Evolutionary conservation across 2,329 filamentous ascomycete genomes (phyloP).

Genomic region (Sclerotiophoma versabilis): DNA sequence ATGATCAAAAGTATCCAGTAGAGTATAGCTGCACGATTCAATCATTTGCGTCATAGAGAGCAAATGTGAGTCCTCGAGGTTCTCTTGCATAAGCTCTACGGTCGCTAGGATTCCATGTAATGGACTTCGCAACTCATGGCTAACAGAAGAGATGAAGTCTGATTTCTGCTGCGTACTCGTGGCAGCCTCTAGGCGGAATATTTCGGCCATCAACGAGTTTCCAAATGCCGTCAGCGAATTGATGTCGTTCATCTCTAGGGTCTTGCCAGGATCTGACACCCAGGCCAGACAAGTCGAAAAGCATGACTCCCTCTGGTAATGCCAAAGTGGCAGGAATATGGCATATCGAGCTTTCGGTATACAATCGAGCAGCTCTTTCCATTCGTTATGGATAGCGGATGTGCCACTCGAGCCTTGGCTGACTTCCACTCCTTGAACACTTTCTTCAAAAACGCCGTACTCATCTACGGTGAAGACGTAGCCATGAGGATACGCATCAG

Average conservation of each 20-base stretch:
- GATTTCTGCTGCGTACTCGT: constrained; percentile 51
- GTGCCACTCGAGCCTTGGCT: neutral
- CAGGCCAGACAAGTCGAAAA: constrained; percentile 28
- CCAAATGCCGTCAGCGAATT: constrained; percentile 19
- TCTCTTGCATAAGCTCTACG: constrained; percentile 57
- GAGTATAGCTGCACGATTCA: constrained; percentile 56
- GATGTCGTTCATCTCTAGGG: constrained; percentile 21
- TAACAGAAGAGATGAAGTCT: constrained; percentile 59
- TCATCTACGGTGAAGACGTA: constrained; percentile 19
- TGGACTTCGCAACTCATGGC: constrained; percentile 61
- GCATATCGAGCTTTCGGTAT: constrained; percentile 14
- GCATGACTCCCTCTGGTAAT: constrained; percentile 32
- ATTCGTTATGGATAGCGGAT: neutral
- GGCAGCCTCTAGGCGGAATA: constrained; percentile 51
- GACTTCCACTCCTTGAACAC: neutral
- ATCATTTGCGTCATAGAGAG: constrained; percentile 56
- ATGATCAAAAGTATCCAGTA: constrained; percentile 52
- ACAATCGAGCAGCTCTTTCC: constrained; percentile 10
- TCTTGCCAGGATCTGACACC: constrained; percentile 22
- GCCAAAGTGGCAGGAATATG: constrained; percentile 37
- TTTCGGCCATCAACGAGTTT: constrained; percentile 50
- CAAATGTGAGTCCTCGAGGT: constrained; percentile 44
- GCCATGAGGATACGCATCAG: constrained; percentile 12
- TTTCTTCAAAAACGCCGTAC: neutral
- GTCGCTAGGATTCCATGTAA: constrained; percentile 46